Percentiles rank a stretch among this genome's conserved stretches.
Evolutionary conservation across 805 yeast species (phyloP).

Genomic region (Debaryomyces tyrocola): DNA sequence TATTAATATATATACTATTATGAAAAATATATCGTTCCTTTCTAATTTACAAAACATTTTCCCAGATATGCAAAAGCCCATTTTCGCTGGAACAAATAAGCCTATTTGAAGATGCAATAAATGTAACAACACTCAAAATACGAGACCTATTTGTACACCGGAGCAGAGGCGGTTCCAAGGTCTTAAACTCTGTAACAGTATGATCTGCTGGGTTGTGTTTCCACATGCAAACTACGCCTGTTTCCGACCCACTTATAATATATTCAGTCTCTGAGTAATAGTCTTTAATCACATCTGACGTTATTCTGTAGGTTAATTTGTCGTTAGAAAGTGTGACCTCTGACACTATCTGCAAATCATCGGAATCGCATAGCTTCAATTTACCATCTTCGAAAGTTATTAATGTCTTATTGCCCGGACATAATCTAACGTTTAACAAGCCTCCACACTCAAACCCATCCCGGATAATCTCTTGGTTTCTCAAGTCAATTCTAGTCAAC

Average conservation of each 20-base stretch:
- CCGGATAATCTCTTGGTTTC: slow-evolving; percentile 13
- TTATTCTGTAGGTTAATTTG: slow-evolving; percentile 6
- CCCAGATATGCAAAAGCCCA: slow-evolving; percentile 24
- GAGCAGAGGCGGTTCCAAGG: not conserved
- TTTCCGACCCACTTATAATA: slow-evolving; percentile 17
- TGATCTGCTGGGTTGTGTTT: not conserved
- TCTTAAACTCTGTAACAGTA: not conserved
- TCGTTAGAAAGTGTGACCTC: not conserved
- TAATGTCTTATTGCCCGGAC: slow-evolving; percentile 1
- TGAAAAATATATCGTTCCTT: no score
- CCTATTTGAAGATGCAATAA: slow-evolving; percentile 9
- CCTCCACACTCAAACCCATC: slow-evolving; percentile 10
- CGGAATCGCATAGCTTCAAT: slow-evolving; percentile 5
- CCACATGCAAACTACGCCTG: slow-evolving; percentile 18
- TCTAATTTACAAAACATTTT: slow-evolving; percentile 11
- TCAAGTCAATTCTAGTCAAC: slow-evolving; percentile 22
- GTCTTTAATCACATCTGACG: slow-evolving; percentile 9
- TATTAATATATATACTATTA: no score
- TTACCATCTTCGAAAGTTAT: slow-evolving; percentile 10
- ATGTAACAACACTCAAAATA: slow-evolving; percentile 7
- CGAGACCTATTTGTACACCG: not conserved
- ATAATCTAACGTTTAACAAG: slow-evolving; percentile 4
- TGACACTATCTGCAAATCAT: not conserved
- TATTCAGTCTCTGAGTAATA: slow-evolving; percentile 13
- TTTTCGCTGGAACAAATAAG: slow-evolving; percentile 18